A percentile compares a stretch with the other conserved stretches of the same genome.
These are phyloP conservation scores for Colletotrichum paranaense DNA, from an alignment of 2,329 filamentous ascomycete species.

Conservation along the genomic window DNA sequence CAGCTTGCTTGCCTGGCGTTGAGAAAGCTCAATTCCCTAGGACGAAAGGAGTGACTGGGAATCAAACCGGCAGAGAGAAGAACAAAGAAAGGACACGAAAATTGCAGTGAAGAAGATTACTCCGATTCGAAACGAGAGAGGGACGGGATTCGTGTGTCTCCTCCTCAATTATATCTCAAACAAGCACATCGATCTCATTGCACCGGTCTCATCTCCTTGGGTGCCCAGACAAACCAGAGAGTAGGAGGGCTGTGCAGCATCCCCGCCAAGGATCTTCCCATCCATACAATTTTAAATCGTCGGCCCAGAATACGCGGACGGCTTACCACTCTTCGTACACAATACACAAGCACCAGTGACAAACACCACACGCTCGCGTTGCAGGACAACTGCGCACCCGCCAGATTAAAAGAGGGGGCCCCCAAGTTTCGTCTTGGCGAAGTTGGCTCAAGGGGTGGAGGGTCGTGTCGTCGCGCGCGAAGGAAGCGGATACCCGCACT, in stretches of 20 bases:
- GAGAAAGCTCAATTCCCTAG: neutral
- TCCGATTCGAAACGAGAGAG: neutral
- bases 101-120: neutral
- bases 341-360: neutral
- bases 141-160: neutral
- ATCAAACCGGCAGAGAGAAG: neutral
- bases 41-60: neutral
- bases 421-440: conserved; percentile 7
- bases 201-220: neutral
- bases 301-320: neutral
- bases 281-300: conserved; percentile 15
- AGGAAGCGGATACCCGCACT: neutral
- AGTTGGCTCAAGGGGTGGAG: neutral
- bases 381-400: neutral
- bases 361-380: neutral
- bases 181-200: neutral
- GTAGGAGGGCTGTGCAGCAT: conserved; percentile 16
- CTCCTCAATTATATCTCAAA: conserved; percentile 15
- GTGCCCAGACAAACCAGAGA: neutral
- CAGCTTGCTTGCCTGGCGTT: neutral
- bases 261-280: conserved; percentile 12
- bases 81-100: neutral
- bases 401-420: neutral
- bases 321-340: neutral
- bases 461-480: neutral